Evolutionary conservation across 345 rosid genomes (phyloP).

Genomic region (Lumnitzera littorea): DNA sequence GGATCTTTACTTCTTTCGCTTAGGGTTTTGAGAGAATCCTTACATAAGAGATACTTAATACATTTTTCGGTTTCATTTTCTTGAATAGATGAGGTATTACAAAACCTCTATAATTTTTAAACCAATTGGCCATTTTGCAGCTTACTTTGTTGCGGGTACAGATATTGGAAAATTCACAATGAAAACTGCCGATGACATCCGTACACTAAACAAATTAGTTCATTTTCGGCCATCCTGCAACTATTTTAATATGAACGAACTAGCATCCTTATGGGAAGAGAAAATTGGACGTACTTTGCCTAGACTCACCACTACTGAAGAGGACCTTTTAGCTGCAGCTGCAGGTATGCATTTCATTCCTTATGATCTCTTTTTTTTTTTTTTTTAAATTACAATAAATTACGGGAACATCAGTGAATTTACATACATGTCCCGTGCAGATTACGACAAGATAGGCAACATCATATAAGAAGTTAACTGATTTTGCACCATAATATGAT

Average conservation of each 20-base stretch:
- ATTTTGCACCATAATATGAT: too few relatives aligned
- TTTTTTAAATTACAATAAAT: not conserved
- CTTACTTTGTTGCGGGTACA: conserved; percentile 57
- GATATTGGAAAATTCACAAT: conserved; percentile 71
- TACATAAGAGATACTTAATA: too few relatives aligned
- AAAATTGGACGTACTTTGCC: conserved; percentile 51
- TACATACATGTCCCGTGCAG: too few relatives aligned
- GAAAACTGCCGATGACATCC: conserved; percentile 43
- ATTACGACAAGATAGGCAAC: too few relatives aligned
- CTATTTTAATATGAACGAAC: conserved; percentile 53
- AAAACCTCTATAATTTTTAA: not conserved
- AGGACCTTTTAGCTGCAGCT: conserved; percentile 40
- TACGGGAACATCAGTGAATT: not conserved
- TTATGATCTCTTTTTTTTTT: too few relatives aligned
- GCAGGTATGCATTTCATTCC: conserved; percentile 28
- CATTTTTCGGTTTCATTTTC: too few relatives aligned
- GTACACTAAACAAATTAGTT: conserved; percentile 45
- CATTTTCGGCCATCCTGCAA: conserved; percentile 57
- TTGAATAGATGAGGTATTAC: too few relatives aligned
- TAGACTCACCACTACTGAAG: conserved; percentile 39
- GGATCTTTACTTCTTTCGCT: too few relatives aligned
- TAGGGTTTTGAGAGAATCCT: too few relatives aligned
- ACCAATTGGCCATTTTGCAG: conserved; percentile 18
- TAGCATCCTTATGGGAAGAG: conserved; percentile 61
- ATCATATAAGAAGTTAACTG: too few relatives aligned